Conservation (phyloP, 371 early-diverging fungal species). For the Mortierella sp. region DNA sequence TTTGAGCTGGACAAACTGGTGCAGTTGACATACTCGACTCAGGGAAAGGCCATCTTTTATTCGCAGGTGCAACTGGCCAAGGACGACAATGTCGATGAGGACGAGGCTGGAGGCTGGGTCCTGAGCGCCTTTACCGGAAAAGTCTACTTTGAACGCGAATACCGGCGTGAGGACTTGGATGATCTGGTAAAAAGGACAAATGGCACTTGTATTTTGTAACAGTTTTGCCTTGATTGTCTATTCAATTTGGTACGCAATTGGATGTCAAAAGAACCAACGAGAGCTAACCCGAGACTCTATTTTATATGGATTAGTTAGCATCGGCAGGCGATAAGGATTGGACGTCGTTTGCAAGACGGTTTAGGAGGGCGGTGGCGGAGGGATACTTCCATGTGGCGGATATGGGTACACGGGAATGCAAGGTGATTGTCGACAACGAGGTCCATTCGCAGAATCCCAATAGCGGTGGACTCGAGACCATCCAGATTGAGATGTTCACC, state of each 20-base stretch:
- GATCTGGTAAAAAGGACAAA: slow-evolving; percentile 26
- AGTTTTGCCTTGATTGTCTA: neutral
- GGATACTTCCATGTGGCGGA: slow-evolving; percentile 45
- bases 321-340: slow-evolving; percentile 48
- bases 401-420: slow-evolving; percentile 34
- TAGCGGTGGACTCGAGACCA: slow-evolving; percentile 20
- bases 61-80: slow-evolving; percentile 39
- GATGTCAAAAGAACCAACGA: too few relatives aligned
- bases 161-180: slow-evolving; percentile 45
- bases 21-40: slow-evolving; percentile 45
- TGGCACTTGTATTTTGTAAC: neutral
- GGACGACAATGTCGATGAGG: slow-evolving; percentile 39
- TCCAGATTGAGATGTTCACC: slow-evolving; percentile 43
- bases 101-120: slow-evolving; percentile 48
- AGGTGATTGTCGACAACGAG: slow-evolving; percentile 46
- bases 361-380: slow-evolving; percentile 33
- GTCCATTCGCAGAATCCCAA: slow-evolving; percentile 26
- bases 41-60: slow-evolving; percentile 43
- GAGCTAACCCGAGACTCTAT: too few relatives aligned
- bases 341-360: slow-evolving; percentile 45
- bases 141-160: slow-evolving; percentile 50
- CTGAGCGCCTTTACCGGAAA: slow-evolving; percentile 55
- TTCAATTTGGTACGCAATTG: too few relatives aligned
- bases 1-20: slow-evolving; percentile 46
- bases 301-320: slow-evolving; percentile 13